A percentile compares a stretch with the other conserved stretches of the same genome.
These are phyloP conservation scores for Cadophora sp. DNA, from an alignment of 2,329 filamentous ascomycete species.

Conservation along the genomic window DNA sequence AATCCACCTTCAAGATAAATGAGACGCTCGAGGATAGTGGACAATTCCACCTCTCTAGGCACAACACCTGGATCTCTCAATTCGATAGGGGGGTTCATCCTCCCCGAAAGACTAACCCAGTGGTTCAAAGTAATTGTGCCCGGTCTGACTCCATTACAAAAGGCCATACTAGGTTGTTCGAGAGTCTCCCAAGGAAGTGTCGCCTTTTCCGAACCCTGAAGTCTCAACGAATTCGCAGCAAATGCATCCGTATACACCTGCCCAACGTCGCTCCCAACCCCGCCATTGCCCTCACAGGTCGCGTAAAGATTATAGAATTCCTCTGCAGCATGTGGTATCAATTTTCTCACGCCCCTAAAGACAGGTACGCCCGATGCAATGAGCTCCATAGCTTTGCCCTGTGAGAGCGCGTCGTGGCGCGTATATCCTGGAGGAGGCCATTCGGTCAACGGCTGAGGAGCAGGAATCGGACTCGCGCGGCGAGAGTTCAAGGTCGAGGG, in stretches of 20 bases:
- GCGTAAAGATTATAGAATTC: conserved; percentile 63
- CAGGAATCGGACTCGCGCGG: conserved; percentile 19
- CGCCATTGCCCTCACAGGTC: conserved; percentile 54
- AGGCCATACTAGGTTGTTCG: conserved; percentile 76
- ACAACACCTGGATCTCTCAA: conserved; percentile 63
- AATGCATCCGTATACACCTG: conserved; percentile 35
- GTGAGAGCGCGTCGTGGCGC: conserved; percentile 56
- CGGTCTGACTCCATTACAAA: conserved; percentile 68
- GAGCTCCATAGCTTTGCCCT: conserved; percentile 61
- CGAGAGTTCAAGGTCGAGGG: background rate
- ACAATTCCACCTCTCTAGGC: conserved; percentile 66
- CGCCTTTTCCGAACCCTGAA: conserved; percentile 34
- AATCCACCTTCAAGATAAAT: conserved; percentile 62
- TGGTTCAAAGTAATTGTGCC: conserved; percentile 77
- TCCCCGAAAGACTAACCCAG: conserved; percentile 67
- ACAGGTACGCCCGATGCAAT: conserved; percentile 64
- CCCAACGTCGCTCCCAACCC: conserved; percentile 35
- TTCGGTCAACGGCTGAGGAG: conserved; percentile 50
- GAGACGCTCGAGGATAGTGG: conserved; percentile 63
- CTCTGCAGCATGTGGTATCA: conserved; percentile 60
- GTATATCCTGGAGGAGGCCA: conserved; percentile 64
- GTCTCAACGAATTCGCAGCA: conserved; percentile 16
- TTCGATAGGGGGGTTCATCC: conserved; percentile 59
- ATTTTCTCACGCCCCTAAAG: conserved; percentile 60
- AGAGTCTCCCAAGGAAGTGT: conserved; percentile 69